These are phyloP conservation scores for Diaporthe vexans DNA, from an alignment of 2,329 filamentous ascomycete species.

Conservation along the genomic window DNA sequence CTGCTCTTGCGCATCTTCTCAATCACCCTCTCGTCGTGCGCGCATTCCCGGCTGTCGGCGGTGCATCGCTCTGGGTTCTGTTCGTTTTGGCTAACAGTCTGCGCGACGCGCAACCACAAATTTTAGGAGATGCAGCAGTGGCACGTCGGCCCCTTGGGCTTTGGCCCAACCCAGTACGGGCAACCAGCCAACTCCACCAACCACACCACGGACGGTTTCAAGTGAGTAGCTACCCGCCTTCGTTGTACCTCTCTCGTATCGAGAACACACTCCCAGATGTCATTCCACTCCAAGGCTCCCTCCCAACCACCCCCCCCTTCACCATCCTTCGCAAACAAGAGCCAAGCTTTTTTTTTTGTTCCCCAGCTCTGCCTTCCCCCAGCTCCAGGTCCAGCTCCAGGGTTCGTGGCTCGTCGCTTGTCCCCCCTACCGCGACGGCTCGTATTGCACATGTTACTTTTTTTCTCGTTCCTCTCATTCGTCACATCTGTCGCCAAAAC, in stretches of 20 bases:
- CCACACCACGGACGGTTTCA: slow-evolving; percentile 68
- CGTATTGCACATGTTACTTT: slow-evolving; percentile 42
- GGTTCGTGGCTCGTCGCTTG: neutral
- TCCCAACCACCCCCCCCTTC: neutral
- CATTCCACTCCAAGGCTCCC: slow-evolving; percentile 7
- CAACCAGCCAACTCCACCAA: slow-evolving; percentile 66
- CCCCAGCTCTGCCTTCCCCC: no score
- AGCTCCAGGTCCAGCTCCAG: slow-evolving; percentile 10
- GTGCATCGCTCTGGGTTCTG: no score
- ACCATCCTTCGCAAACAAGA: neutral
- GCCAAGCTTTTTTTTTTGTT: neutral
- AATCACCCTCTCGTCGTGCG: neutral
- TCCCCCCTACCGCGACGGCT: slow-evolving; percentile 38
- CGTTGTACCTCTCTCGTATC: slow-evolving; percentile 49
- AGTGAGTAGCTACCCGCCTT: slow-evolving; percentile 65
- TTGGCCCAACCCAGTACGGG: slow-evolving; percentile 3
- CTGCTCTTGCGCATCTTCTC: no score
- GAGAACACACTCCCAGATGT: slow-evolving; percentile 31
- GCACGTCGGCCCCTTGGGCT: slow-evolving; percentile 68
- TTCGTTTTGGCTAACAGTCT: slow-evolving; percentile 5
- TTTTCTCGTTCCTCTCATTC: neutral
- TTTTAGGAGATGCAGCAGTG: slow-evolving; percentile 71
- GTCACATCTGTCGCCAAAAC: neutral
- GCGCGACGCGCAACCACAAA: slow-evolving; percentile 46
- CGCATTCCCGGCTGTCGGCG: neutral